Percentiles rank a stretch among this genome's conserved stretches.
Evolutionary conservation across 73 alveolate species (phyloP).

Genomic region (Durusdinium trenchii): DNA sequence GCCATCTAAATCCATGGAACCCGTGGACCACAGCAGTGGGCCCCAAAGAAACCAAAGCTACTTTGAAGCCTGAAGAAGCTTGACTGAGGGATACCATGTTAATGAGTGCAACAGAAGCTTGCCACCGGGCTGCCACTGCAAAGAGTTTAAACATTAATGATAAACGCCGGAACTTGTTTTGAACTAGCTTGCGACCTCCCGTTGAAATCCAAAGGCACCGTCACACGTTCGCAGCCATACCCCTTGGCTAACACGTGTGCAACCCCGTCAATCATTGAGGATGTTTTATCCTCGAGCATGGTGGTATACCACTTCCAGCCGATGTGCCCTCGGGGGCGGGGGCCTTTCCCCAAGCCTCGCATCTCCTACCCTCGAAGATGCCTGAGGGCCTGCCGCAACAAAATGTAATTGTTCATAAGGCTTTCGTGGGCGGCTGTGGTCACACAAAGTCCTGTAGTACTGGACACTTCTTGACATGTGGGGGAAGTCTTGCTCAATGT

Average conservation of each 20-base stretch:
- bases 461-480: not conserved
- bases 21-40: not conserved
- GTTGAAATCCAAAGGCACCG: not conserved
- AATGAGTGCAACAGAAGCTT: not conserved
- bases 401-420: not conserved
- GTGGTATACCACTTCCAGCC: constrained; percentile 7
- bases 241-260: constrained; percentile 5
- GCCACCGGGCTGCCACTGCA: not conserved
- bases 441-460: not conserved
- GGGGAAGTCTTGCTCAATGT: not conserved
- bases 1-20: constrained; percentile 21
- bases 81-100: not conserved
- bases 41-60: not conserved
- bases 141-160: not conserved
- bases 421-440: not conserved
- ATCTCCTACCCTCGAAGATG: not conserved
- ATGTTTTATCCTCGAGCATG: not conserved
- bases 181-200: not conserved
- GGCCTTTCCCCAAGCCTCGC: constrained; percentile 2
- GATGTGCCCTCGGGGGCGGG: not conserved
- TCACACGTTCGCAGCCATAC: not conserved
- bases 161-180: not conserved
- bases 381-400: not conserved
- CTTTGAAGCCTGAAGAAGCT: not conserved
- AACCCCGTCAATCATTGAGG: not conserved